A percentile compares a stretch with the other conserved stretches of the same genome.
Conservation (phyloP, 805 yeast genomes). For the Hanseniaspora pseudoguilliermondii region DNA sequence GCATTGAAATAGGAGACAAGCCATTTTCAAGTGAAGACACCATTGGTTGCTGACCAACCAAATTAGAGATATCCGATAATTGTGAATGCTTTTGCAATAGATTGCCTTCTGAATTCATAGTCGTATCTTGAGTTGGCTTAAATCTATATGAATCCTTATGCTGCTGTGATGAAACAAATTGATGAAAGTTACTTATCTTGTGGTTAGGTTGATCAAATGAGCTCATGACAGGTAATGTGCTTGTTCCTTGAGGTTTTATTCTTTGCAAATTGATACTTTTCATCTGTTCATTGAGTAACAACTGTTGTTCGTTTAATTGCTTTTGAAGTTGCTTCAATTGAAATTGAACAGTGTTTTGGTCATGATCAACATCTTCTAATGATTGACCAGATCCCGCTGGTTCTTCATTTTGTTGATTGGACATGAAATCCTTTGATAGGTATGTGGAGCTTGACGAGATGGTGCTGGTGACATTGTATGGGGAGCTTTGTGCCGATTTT, state of each 20-base stretch:
- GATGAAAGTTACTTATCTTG: background rate
- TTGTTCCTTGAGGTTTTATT: background rate
- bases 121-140: background rate
- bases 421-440: background rate
- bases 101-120: background rate
- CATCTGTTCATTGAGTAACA: slow-evolving; percentile 5
- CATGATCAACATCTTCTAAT: background rate
- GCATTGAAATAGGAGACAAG: background rate
- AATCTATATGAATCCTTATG: background rate
- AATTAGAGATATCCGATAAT: background rate
- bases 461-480: background rate
- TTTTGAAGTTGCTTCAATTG: slow-evolving; percentile 5
- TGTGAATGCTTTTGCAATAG: background rate
- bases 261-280: background rate
- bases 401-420: background rate
- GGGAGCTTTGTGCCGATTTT: background rate
- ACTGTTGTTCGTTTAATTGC: slow-evolving; percentile 4
- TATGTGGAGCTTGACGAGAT: background rate
- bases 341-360: background rate
- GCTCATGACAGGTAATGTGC: background rate
- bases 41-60: background rate
- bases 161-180: background rate
- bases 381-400: slow-evolving; percentile 9
- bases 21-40: background rate
- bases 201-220: background rate